Conservation (phyloP, 495 filamentous ascomycete species). For the Hypoxylon lenormandii region DNA sequence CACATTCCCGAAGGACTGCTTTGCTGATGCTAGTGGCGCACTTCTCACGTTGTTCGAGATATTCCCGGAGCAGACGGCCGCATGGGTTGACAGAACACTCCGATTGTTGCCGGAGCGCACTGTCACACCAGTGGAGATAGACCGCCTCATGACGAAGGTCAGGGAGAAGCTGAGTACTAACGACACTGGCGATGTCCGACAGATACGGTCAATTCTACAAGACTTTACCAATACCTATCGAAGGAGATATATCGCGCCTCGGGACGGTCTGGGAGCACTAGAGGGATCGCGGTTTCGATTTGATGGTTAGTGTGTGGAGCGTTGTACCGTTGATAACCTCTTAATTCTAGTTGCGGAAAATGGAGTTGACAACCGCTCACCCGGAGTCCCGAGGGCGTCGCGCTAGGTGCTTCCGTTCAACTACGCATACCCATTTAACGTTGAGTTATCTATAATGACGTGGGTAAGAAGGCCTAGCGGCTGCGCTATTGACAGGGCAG, state of each 20-base stretch:
- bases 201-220: constrained; percentile 86
- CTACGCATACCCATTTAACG: constrained; percentile 1
- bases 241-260: constrained; percentile 90
- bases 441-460: not conserved
- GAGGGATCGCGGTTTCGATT: constrained; percentile 90
- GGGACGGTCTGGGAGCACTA: constrained; percentile 86
- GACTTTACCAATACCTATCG: constrained; percentile 97
- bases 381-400: not conserved
- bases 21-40: constrained; percentile 92
- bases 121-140: constrained; percentile 71
- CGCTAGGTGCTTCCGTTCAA: not conserved
- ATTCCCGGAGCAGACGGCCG: constrained; percentile 77
- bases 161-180: constrained; percentile 73
- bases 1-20: constrained; percentile 92
- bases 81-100: constrained; percentile 85
- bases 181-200: constrained; percentile 72
- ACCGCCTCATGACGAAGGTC: constrained; percentile 74
- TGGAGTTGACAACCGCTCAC: not conserved
- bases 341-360: not conserved
- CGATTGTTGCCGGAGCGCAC: constrained; percentile 84
- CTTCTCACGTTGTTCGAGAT: constrained; percentile 88
- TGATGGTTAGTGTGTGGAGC: constrained; percentile 61
- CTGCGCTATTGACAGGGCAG: constrained; percentile 9
- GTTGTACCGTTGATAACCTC: not conserved
- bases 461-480: constrained; percentile 4